Evolutionary conservation across 2,329 filamentous ascomycete species (phyloP).

Genomic region (Talaromyces atroroseus): DNA sequence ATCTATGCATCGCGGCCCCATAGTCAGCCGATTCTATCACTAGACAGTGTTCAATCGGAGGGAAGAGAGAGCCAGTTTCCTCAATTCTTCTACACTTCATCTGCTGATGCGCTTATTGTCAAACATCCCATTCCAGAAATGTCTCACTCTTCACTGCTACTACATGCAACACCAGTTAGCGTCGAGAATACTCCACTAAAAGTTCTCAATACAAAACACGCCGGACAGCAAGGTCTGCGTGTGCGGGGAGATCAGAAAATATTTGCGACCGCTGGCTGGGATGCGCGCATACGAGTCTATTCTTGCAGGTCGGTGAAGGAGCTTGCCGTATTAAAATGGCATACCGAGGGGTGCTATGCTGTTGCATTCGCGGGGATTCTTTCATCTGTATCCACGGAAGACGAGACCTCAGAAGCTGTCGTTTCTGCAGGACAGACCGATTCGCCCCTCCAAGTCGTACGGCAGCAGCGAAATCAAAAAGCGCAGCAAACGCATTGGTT

Average conservation of each 20-base stretch:
- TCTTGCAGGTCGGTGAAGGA: slow-evolving; percentile 74
- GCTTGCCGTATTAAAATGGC: slow-evolving; percentile 90
- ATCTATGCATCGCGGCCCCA: slow-evolving; percentile 65
- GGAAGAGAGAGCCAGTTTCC: slow-evolving; percentile 37
- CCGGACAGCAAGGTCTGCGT: slow-evolving; percentile 76
- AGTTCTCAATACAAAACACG: slow-evolving; percentile 70
- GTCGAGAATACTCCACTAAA: slow-evolving; percentile 49
- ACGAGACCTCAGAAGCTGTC: not conserved
- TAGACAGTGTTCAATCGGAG: slow-evolving; percentile 50
- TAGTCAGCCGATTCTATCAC: slow-evolving; percentile 73
- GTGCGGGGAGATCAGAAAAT: slow-evolving; percentile 76
- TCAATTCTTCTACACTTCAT: slow-evolving; percentile 64
- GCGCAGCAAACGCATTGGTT: slow-evolving; percentile 78
- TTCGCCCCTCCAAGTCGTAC: slow-evolving; percentile 46
- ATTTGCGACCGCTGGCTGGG: slow-evolving; percentile 91
- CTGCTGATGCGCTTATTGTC: slow-evolving; percentile 72
- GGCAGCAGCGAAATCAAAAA: slow-evolving; percentile 57
- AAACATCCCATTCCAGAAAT: slow-evolving; percentile 61
- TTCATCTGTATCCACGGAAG: not conserved
- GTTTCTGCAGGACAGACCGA: not conserved
- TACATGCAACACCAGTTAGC: not conserved
- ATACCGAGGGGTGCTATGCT: slow-evolving; percentile 79
- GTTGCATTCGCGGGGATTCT: slow-evolving; percentile 60
- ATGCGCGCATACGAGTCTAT: slow-evolving; percentile 75
- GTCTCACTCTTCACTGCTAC: not conserved